Evolutionary conservation across 345 rosid genomes (phyloP), one percentile per base, ranked within the genome.

Genomic region (Cardiospermum halicacabum): DNA sequence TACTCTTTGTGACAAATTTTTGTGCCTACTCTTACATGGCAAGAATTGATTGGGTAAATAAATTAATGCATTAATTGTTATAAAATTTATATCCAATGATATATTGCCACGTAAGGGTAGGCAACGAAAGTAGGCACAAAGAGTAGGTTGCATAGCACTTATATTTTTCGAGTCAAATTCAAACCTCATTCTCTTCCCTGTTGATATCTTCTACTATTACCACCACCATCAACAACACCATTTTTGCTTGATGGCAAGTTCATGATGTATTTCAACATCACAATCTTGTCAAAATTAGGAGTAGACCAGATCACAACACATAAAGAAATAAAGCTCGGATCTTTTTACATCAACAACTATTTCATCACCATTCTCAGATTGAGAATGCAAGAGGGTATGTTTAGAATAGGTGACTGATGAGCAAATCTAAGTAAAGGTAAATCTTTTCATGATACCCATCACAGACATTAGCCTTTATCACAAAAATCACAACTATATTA

Each of bases 261-360:
- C 64, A 64, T 48, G 53, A 80, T 56, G 64, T 77, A 86, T 27
- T 78, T 84, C 12, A 79, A 74, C 58, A 88, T 81, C 37, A 93
- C 86, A 34, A 76, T 70, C 61, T 76, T 75, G 62, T 93, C 98
- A 74, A 93, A 88, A 59, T 88, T 92, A 51, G 84, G 84, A 73
- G 65, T 93, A 93, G 65, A 92, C 86, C 77, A 86, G 96, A 78
- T 93, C 97, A 59, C 73, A 36, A 65, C 98, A 93, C 39, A 79
- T 72, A 60, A 75, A 81, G 69, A 97, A 92, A 75, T 83, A 88
- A 65, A 92, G 96, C 82, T 92, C 98, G 2, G 97, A 83, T 62
- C 97, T 89, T 62, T 88, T 88, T 30, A 88, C 69, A 74, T 92
- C 96, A 54, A 89, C 77, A 24, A 84, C 85, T 64, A 89, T 77